Evolutionary conservation across 106 monocot genomes (phyloP), one percentile per base, ranked within the genome.

Genomic region (Platanthera zijinensis): DNA sequence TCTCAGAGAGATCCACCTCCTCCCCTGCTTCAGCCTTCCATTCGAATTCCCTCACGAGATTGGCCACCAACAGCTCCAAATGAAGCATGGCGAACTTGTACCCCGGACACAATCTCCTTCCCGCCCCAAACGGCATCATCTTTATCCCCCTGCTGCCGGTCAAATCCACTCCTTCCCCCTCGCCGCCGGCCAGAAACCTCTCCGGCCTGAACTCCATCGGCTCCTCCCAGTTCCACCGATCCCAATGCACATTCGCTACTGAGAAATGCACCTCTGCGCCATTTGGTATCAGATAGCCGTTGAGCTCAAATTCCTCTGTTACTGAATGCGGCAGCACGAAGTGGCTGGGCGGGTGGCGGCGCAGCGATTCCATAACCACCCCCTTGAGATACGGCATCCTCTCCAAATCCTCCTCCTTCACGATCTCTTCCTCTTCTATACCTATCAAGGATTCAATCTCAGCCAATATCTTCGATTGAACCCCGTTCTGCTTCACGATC

Each of bases 191-290:
- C 18, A 83, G 12, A 56, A 88, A 88, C 78, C 85, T 77, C 74
- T 88, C 85, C 10, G 85, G 88, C 70, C 50, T 77, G 76, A 85
- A 88, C 57, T 80, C 84, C 78, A 77, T 79, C 28, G 85, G 84
- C 25, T 80, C 73, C 46, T 74, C 54, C 88, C 84, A 88, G 32
- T 78, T 78, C 83, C 54, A 50, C 32, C 48, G 62, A 19, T 88
- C 85, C 73, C 74, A 47, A 47, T 78, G 77, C 54, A 85, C 56
- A 21, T 83, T 75, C 22, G 80, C 83, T 11, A 88, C 75, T 17
- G 66, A 39, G 19, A 88, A 73, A 52, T 85, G 80, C 21, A 88
- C 68, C 49, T 52, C 30, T 3, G 82, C 59, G 0, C 67, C 67
- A 18, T 75, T 78, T 11, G 88, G 88, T 51, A 88, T 80, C 51